Percentiles rank a stretch among this genome's conserved stretches.
phyloP scores from a whole-genome alignment of 1,139 yeast species.

The Diutina catenulata region DNA sequence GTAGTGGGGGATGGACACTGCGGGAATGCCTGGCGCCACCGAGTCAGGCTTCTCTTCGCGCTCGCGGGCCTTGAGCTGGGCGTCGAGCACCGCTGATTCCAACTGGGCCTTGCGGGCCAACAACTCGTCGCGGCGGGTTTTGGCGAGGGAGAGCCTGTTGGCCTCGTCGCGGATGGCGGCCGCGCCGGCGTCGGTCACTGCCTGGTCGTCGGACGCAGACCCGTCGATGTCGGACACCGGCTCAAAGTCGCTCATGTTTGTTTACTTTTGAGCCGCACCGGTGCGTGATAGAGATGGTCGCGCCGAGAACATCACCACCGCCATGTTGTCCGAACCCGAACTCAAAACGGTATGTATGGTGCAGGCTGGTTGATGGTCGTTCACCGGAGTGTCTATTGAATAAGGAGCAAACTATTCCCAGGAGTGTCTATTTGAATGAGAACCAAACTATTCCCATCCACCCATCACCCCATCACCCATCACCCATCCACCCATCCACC shows the following conservation, averaged over 20 bases:
- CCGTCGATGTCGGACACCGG: not conserved
- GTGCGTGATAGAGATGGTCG: too few relatives aligned
- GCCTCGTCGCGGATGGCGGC: not conserved
- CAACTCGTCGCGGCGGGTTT: not conserved
- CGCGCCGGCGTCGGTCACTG: not conserved
- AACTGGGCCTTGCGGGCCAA: not conserved
- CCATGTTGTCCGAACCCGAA: slow-evolving; percentile 4
- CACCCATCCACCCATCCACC: too few relatives aligned
- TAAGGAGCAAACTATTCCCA: not conserved
- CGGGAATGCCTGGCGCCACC: not conserved
- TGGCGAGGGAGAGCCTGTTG: not conserved
- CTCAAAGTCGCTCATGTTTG: slow-evolving; percentile 1
- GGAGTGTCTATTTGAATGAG: too few relatives aligned
- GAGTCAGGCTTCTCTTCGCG: not conserved
- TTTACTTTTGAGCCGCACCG: too few relatives aligned
- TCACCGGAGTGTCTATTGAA: not conserved
- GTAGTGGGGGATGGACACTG: not conserved
- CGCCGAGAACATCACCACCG: not conserved
- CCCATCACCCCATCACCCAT: too few relatives aligned
- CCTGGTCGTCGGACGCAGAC: not conserved
- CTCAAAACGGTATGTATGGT: slow-evolving; percentile 1
- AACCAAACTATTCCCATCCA: too few relatives aligned
- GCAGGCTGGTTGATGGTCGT: not conserved
- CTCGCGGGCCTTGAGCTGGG: not conserved
- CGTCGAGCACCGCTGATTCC: not conserved